Evolutionary conservation across 2,329 filamentous ascomycete genomes (phyloP).

Genomic region (Pyricularia pennisetigena): DNA sequence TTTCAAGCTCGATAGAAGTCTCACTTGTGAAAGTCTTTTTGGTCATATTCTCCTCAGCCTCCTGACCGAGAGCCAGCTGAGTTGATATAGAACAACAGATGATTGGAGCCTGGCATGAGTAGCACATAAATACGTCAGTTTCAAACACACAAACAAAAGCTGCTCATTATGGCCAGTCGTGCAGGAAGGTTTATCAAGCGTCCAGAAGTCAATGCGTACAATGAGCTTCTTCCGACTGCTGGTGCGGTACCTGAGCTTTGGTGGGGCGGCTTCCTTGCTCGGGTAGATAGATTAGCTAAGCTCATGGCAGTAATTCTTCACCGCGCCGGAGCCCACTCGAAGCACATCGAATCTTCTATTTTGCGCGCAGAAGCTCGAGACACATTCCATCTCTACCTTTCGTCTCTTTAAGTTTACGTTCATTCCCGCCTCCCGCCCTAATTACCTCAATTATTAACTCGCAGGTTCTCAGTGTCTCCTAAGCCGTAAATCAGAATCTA

Average conservation of each 20-base stretch:
- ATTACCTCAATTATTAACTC: neutral
- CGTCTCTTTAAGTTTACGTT: neutral
- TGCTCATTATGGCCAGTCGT: no score
- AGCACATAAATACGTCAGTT: no score
- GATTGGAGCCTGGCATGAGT: no score
- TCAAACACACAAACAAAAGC: no score
- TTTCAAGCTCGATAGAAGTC: no score
- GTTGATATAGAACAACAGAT: no score
- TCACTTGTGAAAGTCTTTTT: no score
- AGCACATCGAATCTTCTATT: constrained; percentile 6
- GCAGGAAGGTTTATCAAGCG: no score
- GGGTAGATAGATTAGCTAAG: neutral
- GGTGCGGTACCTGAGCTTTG: neutral
- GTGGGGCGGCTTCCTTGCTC: neutral
- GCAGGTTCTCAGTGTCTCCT: neutral
- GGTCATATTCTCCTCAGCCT: no score
- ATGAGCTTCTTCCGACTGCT: neutral
- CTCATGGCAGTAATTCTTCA: neutral
- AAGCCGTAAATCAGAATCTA: neutral
- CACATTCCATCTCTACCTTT: neutral
- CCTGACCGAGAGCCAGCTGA: no score
- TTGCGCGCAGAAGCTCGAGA: neutral
- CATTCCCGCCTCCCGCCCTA: neutral
- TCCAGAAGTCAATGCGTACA: neutral
- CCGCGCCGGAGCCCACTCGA: constrained; percentile 5